These are phyloP conservation scores for Williopsis jadinii DNA, from an alignment of 1,139 yeast species.

Conservation along the genomic window DNA sequence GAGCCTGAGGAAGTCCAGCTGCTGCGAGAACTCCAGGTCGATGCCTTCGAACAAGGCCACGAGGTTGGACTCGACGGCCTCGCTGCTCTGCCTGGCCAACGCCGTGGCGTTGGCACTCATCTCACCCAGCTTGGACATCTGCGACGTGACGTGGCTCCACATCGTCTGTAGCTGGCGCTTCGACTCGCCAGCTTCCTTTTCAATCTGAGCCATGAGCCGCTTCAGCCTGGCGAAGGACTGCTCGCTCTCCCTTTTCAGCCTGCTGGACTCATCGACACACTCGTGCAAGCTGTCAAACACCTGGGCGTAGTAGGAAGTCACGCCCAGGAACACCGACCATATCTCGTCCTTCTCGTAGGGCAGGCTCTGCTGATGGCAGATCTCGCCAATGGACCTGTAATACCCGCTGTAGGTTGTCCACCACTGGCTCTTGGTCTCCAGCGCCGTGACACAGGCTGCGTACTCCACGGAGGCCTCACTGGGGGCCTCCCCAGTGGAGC, in stretches of 20 bases:
- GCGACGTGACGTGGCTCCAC: conserved; percentile 10
- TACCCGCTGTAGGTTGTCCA: conserved; percentile 61
- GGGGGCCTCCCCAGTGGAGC: no score
- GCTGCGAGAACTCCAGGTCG: conserved; percentile 4
- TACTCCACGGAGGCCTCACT: conserved; percentile 8
- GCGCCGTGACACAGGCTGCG: conserved; percentile 30
- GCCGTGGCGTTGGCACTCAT: conserved; percentile 11
- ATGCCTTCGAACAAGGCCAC: conserved; percentile 6
- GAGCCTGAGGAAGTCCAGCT: conserved; percentile 6
- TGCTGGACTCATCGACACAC: conserved; percentile 13
- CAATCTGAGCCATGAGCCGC: conserved; percentile 11
- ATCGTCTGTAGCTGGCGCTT: conserved; percentile 8
- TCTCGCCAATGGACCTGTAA: conserved; percentile 39
- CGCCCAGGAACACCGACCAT: conserved; percentile 37
- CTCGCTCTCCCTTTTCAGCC: conserved; percentile 13
- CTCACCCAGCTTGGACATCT: conserved; percentile 10
- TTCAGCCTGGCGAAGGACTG: conserved; percentile 10
- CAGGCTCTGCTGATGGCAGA: conserved; percentile 43
- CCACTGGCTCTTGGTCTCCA: conserved; percentile 43
- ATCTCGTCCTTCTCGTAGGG: conserved; percentile 50
- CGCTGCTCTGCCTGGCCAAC: conserved; percentile 8
- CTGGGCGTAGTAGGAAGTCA: conserved; percentile 30
- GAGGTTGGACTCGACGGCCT: conserved; percentile 7
- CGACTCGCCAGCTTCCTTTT: conserved; percentile 3
- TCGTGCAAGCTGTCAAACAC: conserved; percentile 20